Conservation (phyloP, 1,284 basidiomycete species). For the Pseudozyma thailandica region DNA sequence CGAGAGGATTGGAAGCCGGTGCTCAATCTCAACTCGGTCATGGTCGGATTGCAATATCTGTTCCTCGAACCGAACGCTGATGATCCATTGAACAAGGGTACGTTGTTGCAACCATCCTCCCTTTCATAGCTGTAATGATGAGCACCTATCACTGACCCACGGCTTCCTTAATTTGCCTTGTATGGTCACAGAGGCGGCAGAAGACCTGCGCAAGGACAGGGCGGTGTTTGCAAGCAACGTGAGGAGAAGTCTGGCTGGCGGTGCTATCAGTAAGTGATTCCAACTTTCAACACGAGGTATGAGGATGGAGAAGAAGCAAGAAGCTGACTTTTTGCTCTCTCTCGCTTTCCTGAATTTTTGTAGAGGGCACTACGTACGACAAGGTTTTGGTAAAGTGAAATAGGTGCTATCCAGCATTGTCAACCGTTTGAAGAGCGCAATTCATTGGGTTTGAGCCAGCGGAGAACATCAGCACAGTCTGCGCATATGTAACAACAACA, state of each 20-base stretch:
- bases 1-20: slow-evolving; percentile 99
- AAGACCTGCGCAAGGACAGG: slow-evolving; percentile 63
- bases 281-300: background rate
- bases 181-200: slow-evolving; percentile 62
- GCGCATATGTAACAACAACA: too few relatives aligned
- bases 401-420: too few relatives aligned
- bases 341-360: background rate
- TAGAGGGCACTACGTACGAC: slow-evolving; percentile 63
- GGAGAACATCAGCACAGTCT: too few relatives aligned
- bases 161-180: background rate
- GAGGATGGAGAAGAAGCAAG: background rate
- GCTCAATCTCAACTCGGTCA: slow-evolving; percentile 93
- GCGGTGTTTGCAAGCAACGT: slow-evolving; percentile 61
- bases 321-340: background rate
- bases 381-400: slow-evolving; percentile 49
- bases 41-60: slow-evolving; percentile 96
- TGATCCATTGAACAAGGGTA: slow-evolving; percentile 98
- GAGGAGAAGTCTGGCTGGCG: slow-evolving; percentile 55
- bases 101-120: too few relatives aligned
- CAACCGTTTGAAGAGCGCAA: too few relatives aligned
- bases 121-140: too few relatives aligned
- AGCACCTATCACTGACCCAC: background rate
- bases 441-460: too few relatives aligned
- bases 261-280: slow-evolving; percentile 52
- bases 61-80: slow-evolving; percentile 99